These are phyloP conservation scores for Talaromyces adpressus DNA, from an alignment of 495 filamentous ascomycete species.

Conservation along the genomic window DNA sequence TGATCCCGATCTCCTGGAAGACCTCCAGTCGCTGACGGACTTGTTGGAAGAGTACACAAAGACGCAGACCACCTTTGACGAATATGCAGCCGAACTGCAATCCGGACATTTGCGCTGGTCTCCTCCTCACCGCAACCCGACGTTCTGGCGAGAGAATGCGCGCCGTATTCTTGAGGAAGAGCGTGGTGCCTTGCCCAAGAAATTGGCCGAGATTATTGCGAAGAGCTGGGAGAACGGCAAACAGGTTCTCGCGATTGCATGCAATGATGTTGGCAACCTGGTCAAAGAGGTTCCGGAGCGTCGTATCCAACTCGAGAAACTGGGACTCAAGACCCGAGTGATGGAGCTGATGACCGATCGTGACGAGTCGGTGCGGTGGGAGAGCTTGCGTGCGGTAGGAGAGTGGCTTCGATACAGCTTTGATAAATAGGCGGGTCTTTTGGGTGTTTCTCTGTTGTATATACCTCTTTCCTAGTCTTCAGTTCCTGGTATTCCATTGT, in stretches of 20 bases:
- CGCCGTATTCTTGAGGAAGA: slow-evolving; percentile 80
- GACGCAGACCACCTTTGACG: slow-evolving; percentile 94
- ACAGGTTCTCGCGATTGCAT: slow-evolving; percentile 90
- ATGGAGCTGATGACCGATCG: slow-evolving; percentile 94
- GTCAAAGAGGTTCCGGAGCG: slow-evolving; percentile 90
- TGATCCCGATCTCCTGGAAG: slow-evolving; percentile 83
- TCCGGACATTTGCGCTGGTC: slow-evolving; percentile 91
- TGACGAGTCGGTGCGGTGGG: slow-evolving; percentile 90
- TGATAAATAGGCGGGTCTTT: slow-evolving; percentile 34
- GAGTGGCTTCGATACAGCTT: slow-evolving; percentile 93
- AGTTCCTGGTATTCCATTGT: not conserved
- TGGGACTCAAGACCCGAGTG: slow-evolving; percentile 83
- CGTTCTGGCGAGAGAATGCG: slow-evolving; percentile 96
- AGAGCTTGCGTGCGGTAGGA: slow-evolving; percentile 86
- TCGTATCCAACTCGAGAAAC: slow-evolving; percentile 71
- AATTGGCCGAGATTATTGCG: slow-evolving; percentile 78
- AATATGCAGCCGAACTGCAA: slow-evolving; percentile 85
- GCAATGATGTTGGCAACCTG: slow-evolving; percentile 84
- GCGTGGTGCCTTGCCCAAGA: slow-evolving; percentile 70
- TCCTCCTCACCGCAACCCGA: slow-evolving; percentile 81
- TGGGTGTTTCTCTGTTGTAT: slow-evolving; percentile 4
- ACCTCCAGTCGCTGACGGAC: slow-evolving; percentile 65
- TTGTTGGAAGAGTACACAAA: slow-evolving; percentile 90
- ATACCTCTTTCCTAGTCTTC: not conserved
- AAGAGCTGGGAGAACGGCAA: slow-evolving; percentile 90